Evolutionary conservation across 805 yeast species (phyloP).

Genomic region (Lipomyces starkeyi): DNA sequence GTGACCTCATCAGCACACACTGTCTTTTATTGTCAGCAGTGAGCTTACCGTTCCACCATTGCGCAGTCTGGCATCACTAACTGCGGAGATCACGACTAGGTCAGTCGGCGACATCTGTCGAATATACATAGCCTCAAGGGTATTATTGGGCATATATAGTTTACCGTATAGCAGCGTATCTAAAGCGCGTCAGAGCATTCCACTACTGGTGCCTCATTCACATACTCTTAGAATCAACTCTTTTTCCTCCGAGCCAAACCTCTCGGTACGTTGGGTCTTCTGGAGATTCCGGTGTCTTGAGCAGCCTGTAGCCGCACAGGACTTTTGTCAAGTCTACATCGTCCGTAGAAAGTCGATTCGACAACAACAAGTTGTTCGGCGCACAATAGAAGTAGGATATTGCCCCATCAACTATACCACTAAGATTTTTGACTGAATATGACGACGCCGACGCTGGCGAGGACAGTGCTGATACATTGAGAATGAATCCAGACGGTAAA

Average conservation of each 20-base stretch:
- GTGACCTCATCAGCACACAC: conserved; percentile 46
- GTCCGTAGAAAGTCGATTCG: conserved; percentile 35
- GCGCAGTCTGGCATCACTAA: conserved; percentile 65
- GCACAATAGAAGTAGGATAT: conserved; percentile 81
- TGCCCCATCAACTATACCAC: conserved; percentile 70
- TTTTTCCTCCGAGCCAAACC: conserved; percentile 42
- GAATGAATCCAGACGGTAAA: conserved; percentile 68
- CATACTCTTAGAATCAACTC: conserved; percentile 41
- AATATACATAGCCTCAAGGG: conserved; percentile 84
- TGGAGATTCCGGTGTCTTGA: conserved; percentile 54
- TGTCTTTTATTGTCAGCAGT: background rate
- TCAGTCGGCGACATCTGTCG: conserved; percentile 63
- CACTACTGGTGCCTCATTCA: background rate
- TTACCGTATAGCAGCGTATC: conserved; percentile 75
- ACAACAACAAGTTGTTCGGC: conserved; percentile 25
- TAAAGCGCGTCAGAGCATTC: background rate
- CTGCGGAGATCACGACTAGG: conserved; percentile 74
- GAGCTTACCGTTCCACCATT: conserved; percentile 54
- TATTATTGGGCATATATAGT: conserved; percentile 84
- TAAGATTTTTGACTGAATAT: conserved; percentile 55
- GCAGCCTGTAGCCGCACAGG: conserved; percentile 67
- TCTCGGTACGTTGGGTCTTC: conserved; percentile 41
- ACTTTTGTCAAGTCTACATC: conserved; percentile 65
- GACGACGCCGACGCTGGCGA: conserved; percentile 74
- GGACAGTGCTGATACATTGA: conserved; percentile 73